A percentile compares a stretch with the other conserved stretches of the same genome.
Evolutionary conservation across 352 stramenopile genomes (phyloP).

Genomic region (Pythium insidiosum): DNA sequence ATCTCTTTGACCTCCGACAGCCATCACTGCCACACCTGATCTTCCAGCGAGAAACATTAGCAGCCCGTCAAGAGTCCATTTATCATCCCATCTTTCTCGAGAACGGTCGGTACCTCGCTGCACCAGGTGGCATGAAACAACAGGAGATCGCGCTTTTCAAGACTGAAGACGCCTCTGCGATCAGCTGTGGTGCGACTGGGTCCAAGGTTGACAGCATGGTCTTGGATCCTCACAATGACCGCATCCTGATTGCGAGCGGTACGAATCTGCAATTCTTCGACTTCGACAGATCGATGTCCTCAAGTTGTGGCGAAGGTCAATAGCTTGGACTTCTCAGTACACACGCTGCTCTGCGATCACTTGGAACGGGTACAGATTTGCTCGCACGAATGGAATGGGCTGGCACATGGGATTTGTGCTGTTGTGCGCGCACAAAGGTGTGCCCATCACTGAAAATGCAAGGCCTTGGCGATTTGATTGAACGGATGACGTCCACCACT

Average conservation of each 20-base stretch:
- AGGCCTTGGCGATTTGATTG: neutral
- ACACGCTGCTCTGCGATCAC: neutral
- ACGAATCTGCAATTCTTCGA: slow-evolving; percentile 12
- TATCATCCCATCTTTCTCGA: slow-evolving; percentile 44
- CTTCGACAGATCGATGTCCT: no score
- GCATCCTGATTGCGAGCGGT: slow-evolving; percentile 19
- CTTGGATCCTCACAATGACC: slow-evolving; percentile 26
- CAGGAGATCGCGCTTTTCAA: slow-evolving; percentile 22
- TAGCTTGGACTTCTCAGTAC: no score
- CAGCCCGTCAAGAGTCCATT: slow-evolving; percentile 21
- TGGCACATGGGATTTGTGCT: neutral
- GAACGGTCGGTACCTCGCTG: slow-evolving; percentile 18
- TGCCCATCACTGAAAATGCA: no score
- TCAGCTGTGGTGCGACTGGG: slow-evolving; percentile 25
- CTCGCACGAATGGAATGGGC: neutral
- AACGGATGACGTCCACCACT: neutral
- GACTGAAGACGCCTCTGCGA: slow-evolving; percentile 18
- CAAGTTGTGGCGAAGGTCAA: no score
- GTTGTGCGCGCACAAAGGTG: no score
- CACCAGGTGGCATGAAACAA: slow-evolving; percentile 11
- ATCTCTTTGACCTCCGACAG: slow-evolving; percentile 38
- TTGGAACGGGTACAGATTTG: neutral
- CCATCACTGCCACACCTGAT: slow-evolving; percentile 22
- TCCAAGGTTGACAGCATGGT: slow-evolving; percentile 20
- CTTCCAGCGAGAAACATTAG: slow-evolving; percentile 15